phyloP scores from a whole-genome alignment of 306 rosid species.

The Glycyrrhiza uralensis region DNA sequence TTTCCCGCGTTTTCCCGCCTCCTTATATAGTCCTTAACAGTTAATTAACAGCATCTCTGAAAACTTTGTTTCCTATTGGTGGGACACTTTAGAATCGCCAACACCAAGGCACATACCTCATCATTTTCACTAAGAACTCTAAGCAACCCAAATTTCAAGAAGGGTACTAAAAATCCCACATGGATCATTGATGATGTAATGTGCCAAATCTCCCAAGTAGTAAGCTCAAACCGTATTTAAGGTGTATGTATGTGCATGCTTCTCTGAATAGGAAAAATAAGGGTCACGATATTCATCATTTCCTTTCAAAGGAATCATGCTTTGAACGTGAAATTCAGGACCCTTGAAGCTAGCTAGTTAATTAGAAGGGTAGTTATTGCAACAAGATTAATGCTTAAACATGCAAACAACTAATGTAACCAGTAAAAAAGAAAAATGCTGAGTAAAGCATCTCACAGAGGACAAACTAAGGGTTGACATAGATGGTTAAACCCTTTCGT shows the following conservation, averaged over 20 bases:
- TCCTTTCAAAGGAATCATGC: not conserved
- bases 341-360: not conserved
- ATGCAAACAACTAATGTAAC: not conserved
- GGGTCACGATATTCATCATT: too few species aligned
- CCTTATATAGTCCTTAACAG: too few species aligned
- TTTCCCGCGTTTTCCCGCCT: not conserved
- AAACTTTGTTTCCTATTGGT: slow-evolving; percentile 4
- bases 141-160: slow-evolving; percentile 18
- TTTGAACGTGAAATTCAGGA: slow-evolving; percentile 11
- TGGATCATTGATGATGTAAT: not conserved
- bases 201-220: not conserved
- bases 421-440: too few species aligned
- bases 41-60: too few species aligned
- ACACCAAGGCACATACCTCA: slow-evolving; percentile 16
- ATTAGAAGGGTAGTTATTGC: not conserved
- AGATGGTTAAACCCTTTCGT: too few species aligned
- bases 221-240: too few species aligned
- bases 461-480: too few species aligned
- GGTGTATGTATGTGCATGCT: too few species aligned
- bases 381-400: not conserved
- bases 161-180: not conserved
- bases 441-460: not conserved
- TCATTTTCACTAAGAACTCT: slow-evolving; percentile 18
- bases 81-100: slow-evolving; percentile 13
- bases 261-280: too few species aligned